Base-by-base conservation (phyloP, 768 basidiomycete species). In the Calocera viscosa region DNA sequence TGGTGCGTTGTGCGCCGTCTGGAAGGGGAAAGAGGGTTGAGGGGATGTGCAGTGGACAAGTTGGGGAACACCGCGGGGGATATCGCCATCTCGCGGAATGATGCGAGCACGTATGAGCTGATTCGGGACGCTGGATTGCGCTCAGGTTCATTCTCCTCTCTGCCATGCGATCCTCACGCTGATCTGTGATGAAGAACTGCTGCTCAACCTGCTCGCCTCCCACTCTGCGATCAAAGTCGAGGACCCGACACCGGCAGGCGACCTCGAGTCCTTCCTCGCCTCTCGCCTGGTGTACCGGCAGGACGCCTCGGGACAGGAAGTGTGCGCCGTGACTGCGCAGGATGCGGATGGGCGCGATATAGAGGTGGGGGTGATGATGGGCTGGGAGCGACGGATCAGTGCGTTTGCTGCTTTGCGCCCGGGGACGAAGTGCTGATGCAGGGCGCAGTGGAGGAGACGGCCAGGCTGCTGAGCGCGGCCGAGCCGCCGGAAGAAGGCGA, bases 351-450 rank as follows among this genome's bases (percentile, higher is more conserved):
- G 30, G 22, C 2, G 22, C 7, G 14, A 60, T 5, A 19, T 60
- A 10, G 88, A 93, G 68, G 83, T 94, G n/a, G 92, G 93, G 14
- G 95, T 99, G 3, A 99, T 99, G 96, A 99, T 99, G 96, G 92
- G 94, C 1, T 99, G 96, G 96, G 96, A 99, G 75, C 77, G 78
- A 49, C 82, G 77, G 8, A 91, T 98, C 72, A 98, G 85, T 86
- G 71, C 74, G 79, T 76, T 1, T 30, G 65, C 14, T 28, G 33
- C 24, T n/a, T 1, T 65, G 26, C 63, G 22, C 41, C 26, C 12
- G 70, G 67, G 75, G 47, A 72, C 72, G n/a, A n/a, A 5, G 65
- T 22, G 65, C 69, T 70, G 70, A 65, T 69, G 71, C 68, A 73
- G 71, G 69, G 69, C 67, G 73, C 63, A 86, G 85, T 98, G 96